Evolutionary conservation across 257 asterid genomes (phyloP).

Genomic region (Cynanchum wilfordii): DNA sequence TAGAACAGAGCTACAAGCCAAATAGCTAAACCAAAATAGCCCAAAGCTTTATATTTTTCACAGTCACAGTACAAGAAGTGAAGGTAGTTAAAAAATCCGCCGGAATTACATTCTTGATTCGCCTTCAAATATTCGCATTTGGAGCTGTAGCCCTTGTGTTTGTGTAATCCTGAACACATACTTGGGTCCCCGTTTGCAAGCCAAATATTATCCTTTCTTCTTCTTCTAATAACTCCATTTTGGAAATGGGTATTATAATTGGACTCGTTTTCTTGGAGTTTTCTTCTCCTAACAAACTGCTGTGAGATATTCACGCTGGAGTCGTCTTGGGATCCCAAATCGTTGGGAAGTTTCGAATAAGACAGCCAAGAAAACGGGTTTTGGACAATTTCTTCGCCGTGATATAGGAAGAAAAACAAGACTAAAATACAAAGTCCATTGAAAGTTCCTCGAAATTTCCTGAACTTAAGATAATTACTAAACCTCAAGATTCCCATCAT

Average conservation of each 20-base stretch:
- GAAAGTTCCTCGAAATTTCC: constrained; percentile 48
- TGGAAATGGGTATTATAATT: neutral
- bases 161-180: constrained; percentile 49
- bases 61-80: constrained; percentile 66
- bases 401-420: constrained; percentile 38
- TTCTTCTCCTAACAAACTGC: constrained; percentile 30
- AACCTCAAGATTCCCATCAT: constrained; percentile 34
- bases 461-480: constrained; percentile 20
- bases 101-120: constrained; percentile 58
- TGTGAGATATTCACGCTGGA: constrained; percentile 1
- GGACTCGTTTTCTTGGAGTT: constrained; percentile 23
- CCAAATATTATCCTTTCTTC: neutral
- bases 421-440: constrained; percentile 39
- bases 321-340: constrained; percentile 3
- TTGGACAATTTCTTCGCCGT: constrained; percentile 24
- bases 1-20: constrained; percentile 71
- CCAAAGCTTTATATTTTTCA: constrained; percentile 29
- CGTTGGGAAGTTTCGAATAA: constrained; percentile 13
- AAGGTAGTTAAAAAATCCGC: constrained; percentile 56
- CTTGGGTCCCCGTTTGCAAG: constrained; percentile 19
- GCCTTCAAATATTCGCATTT: constrained; percentile 56
- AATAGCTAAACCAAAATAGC: constrained; percentile 40
- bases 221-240: neutral
- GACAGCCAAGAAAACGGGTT: constrained; percentile 26
- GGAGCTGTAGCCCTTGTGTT: constrained; percentile 41